These are phyloP conservation scores for Cichorium intybus DNA, from an alignment of 140 eudicot species.

Conservation along the genomic window DNA sequence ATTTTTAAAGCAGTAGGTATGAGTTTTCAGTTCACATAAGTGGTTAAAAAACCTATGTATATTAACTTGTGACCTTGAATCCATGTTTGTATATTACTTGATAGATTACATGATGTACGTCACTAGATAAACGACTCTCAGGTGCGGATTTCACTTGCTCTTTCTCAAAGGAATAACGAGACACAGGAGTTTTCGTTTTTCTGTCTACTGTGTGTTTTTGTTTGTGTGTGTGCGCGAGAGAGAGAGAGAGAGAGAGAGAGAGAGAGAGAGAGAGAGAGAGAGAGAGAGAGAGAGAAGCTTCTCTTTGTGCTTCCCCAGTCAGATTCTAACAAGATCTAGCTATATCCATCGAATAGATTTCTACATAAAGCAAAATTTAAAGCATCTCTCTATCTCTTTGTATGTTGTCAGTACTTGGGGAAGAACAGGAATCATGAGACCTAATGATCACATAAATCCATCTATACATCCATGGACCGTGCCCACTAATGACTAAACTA, in stretches of 20 bases:
- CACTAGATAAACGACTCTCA: not conserved
- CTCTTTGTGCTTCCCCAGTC: slow-evolving; percentile 40
- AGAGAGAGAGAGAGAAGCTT: slow-evolving; percentile 37
- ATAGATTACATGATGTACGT: not conserved
- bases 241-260: slow-evolving; percentile 17
- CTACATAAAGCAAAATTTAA: slow-evolving; percentile 33
- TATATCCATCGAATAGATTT: slow-evolving; percentile 26
- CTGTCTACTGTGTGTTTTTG: slow-evolving; percentile 12
- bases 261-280: slow-evolving; percentile 27
- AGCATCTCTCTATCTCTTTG: slow-evolving; percentile 33
- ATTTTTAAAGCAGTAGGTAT: not conserved
- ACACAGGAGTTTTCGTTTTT: slow-evolving; percentile 17
- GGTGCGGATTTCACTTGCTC: slow-evolving; percentile 9
- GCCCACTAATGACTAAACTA: too few species aligned
- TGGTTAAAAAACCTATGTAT: too few species aligned
- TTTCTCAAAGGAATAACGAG: slow-evolving; percentile 6
- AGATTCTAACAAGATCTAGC: slow-evolving; percentile 55
- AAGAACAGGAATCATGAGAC: slow-evolving; percentile 40
- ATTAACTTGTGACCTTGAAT: not conserved
- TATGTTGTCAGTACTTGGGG: slow-evolving; percentile 40
- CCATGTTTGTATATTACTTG: not conserved
- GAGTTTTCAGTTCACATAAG: not conserved
- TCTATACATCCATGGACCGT: slow-evolving; percentile 9
- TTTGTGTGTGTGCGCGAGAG: slow-evolving; percentile 26
- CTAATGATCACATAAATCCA: slow-evolving; percentile 34